These are phyloP conservation scores for Scheffersomyces stambukii DNA, from an alignment of 1,139 yeast species.

Conservation along the genomic window DNA sequence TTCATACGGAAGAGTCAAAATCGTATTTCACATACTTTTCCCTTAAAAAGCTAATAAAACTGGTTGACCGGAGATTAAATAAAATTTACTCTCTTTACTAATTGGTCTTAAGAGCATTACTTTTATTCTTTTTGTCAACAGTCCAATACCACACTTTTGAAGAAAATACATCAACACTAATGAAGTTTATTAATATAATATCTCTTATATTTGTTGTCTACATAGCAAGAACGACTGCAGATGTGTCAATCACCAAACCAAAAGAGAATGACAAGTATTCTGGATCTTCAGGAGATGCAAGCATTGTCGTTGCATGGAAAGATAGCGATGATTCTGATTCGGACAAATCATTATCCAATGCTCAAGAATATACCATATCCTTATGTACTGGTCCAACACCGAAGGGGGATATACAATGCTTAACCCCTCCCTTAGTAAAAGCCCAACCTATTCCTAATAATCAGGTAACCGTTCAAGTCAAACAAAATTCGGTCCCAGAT, in stretches of 20 bases:
- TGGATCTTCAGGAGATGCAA: conserved; percentile 45
- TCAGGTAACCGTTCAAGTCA: conserved; percentile 39
- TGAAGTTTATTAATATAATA: no score
- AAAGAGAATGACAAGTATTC: conserved; percentile 42
- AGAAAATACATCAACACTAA: no score
- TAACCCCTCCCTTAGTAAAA: conserved; percentile 23
- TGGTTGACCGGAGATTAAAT: no score
- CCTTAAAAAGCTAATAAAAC: no score
- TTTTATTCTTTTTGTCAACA: no score
- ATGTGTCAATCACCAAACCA: conserved; percentile 56
- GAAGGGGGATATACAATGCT: conserved; percentile 42
- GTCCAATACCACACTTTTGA: no score
- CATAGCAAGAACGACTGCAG: no score
- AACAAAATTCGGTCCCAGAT: conserved; percentile 42
- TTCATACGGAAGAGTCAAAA: no score
- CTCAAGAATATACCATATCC: conserved; percentile 45
- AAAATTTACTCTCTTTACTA: no score
- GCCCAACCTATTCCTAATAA: conserved; percentile 17
- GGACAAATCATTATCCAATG: conserved; percentile 30
- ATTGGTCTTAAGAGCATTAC: no score
- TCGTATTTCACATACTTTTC: no score
- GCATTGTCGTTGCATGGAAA: conserved; percentile 56
- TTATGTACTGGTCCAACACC: conserved; percentile 61
- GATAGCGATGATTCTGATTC: conserved; percentile 44
- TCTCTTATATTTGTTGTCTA: no score